Conservation (phyloP, 805 yeast species). For the Candida suzukii region DNA sequence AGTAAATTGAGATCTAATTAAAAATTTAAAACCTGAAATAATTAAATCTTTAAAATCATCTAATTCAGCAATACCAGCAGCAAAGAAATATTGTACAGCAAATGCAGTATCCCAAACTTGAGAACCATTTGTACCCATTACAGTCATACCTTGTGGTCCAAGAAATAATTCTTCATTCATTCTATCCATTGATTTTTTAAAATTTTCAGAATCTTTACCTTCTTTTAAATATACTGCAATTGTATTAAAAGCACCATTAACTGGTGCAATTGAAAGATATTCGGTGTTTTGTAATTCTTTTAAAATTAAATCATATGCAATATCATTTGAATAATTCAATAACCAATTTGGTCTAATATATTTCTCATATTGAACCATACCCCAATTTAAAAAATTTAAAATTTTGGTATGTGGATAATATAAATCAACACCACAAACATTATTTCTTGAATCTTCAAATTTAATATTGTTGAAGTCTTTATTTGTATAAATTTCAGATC, state of each 20-base stretch:
- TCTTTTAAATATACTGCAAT: constrained; percentile 64
- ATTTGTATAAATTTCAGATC: constrained; percentile 76
- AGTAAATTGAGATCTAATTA: constrained; percentile 79
- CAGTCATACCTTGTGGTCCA: constrained; percentile 86
- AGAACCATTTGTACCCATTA: constrained; percentile 96
- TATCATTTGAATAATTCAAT: constrained; percentile 39
- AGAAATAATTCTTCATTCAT: constrained; percentile 74
- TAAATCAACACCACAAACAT: constrained; percentile 85
- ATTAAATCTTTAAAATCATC: constrained; percentile 62
- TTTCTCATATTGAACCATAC: constrained; percentile 59
- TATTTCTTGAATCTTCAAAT: constrained; percentile 66
- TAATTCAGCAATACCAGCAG: constrained; percentile 69
- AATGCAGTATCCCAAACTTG: constrained; percentile 98
- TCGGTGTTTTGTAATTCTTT: constrained; percentile 78
- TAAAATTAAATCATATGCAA: constrained; percentile 55
- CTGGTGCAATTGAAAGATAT: constrained; percentile 86
- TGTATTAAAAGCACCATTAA: constrained; percentile 77
- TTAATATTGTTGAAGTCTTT: constrained; percentile 59
- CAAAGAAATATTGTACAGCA: constrained; percentile 73
- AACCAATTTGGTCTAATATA: constrained; percentile 75
- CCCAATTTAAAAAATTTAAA: constrained; percentile 54
- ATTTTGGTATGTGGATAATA: constrained; percentile 85
- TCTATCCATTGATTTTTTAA: constrained; percentile 46
- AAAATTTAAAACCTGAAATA: constrained; percentile 58
- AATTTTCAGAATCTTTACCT: constrained; percentile 60